Percentiles rank a stretch among this genome's conserved stretches.
Conservation (phyloP, 306 rosid species). For the Casuarina cunninghamiana region DNA sequence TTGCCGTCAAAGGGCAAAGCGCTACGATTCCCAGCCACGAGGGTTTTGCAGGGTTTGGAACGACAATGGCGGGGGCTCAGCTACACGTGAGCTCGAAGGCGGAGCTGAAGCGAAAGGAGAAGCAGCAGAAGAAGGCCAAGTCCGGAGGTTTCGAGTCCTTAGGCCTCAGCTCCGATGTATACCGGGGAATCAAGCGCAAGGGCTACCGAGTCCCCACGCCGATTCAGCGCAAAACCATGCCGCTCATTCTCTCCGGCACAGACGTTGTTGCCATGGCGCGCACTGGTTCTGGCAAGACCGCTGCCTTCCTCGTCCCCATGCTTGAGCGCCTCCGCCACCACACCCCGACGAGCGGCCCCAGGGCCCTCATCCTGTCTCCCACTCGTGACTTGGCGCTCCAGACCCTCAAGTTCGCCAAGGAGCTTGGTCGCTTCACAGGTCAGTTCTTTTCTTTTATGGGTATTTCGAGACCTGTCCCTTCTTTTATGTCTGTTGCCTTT, state of each 20-base stretch:
- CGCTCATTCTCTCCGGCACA: slow-evolving; percentile 73
- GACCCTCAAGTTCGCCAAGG: slow-evolving; percentile 79
- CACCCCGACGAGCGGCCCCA: slow-evolving; percentile 70
- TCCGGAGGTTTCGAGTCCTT: slow-evolving; percentile 89
- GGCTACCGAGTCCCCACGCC: slow-evolving; percentile 93
- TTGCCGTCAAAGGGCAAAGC: no score
- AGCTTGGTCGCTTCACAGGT: slow-evolving; percentile 80
- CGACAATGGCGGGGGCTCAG: not conserved
- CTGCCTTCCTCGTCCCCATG: slow-evolving; percentile 91
- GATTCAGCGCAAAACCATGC: slow-evolving; percentile 94
- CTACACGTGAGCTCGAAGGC: slow-evolving; percentile 48
- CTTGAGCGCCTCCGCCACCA: slow-evolving; percentile 76
- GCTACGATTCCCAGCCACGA: not conserved
- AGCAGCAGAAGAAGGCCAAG: slow-evolving; percentile 60
- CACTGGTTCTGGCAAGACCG: slow-evolving; percentile 95
- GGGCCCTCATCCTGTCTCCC: slow-evolving; percentile 86
- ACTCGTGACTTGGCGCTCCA: slow-evolving; percentile 88
- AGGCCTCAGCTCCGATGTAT: slow-evolving; percentile 59
- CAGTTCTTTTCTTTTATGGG: not conserved
- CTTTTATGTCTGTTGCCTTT: no score
- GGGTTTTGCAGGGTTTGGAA: not conserved
- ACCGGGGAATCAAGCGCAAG: slow-evolving; percentile 70
- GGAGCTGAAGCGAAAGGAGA: slow-evolving; percentile 47
- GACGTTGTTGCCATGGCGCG: slow-evolving; percentile 99
- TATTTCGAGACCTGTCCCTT: not conserved